Percentiles rank a stretch among this genome's conserved stretches.
Evolutionary conservation across 1,284 basidiomycete genomes (phyloP).

Genomic region (Acaromyces ingoldii): DNA sequence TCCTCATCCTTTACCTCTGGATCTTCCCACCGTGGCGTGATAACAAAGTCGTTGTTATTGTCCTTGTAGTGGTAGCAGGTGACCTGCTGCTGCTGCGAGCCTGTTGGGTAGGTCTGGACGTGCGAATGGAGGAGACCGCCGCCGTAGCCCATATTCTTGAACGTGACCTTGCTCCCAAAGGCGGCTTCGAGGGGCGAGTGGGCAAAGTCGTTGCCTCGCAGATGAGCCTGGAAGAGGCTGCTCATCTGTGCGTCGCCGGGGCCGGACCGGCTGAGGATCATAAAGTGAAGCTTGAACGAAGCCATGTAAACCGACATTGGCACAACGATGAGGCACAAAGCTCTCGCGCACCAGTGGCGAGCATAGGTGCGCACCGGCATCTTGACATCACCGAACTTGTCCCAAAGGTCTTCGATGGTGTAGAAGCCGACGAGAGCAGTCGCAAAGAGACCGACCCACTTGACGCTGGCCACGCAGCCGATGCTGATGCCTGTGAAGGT

Average conservation of each 20-base stretch:
- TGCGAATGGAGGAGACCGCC: constrained; percentile 95
- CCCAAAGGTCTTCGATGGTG: constrained; percentile 96
- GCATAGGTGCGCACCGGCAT: constrained; percentile 82
- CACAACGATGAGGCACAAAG: constrained; percentile 78
- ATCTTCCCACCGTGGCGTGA: constrained; percentile 75
- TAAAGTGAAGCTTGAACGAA: constrained; percentile 92
- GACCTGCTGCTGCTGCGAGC: constrained; percentile 92
- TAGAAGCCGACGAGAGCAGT: constrained; percentile 91
- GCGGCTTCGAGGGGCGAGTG: constrained; percentile 66
- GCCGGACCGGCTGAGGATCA: constrained; percentile 86
- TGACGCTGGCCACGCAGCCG: constrained; percentile 92
- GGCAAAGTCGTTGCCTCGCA: constrained; percentile 87
- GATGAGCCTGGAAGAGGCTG: constrained; percentile 95
- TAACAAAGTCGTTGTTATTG: constrained; percentile 85
- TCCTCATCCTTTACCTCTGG: constrained; percentile 8
- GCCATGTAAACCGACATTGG: constrained; percentile 87
- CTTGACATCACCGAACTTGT: constrained; percentile 90
- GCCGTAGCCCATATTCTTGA: constrained; percentile 98
- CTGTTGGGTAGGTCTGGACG: constrained; percentile 84
- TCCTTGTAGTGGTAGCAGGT: constrained; percentile 99
- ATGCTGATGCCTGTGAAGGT: constrained; percentile 84
- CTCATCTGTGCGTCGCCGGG: constrained; percentile 98
- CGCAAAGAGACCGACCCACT: constrained; percentile 93
- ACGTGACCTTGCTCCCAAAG: constrained; percentile 79
- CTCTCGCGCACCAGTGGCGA: constrained; percentile 84